phyloP scores from a whole-genome alignment of 495 filamentous ascomycete genomes.

The Podospora pseudopauciseta region DNA sequence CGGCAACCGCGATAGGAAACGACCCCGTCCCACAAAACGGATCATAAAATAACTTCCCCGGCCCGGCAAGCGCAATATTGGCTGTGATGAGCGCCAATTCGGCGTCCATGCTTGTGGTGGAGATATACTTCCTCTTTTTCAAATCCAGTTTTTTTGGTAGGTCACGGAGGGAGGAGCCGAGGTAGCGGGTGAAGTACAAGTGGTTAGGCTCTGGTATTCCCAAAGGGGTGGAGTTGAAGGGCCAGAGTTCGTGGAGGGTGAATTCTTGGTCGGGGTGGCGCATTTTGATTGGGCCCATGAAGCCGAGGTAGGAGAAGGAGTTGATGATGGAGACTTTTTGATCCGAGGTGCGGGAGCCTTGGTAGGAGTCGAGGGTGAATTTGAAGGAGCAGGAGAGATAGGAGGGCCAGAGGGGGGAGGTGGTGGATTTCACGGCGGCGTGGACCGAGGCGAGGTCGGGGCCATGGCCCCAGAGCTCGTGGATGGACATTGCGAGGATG shows the following conservation, averaged over 20 bases:
- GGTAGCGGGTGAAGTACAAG: slow-evolving; percentile 67
- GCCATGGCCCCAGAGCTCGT: slow-evolving; percentile 84
- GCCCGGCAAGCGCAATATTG: slow-evolving; percentile 78
- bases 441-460: slow-evolving; percentile 66
- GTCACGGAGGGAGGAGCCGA: slow-evolving; percentile 60
- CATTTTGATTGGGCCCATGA: slow-evolving; percentile 73
- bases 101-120: slow-evolving; percentile 94
- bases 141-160: slow-evolving; percentile 74
- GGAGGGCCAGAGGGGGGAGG: slow-evolving; percentile 58
- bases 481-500: slow-evolving; percentile 75
- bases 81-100: slow-evolving; percentile 89
- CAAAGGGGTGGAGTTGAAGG: slow-evolving; percentile 44
- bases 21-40: slow-evolving; percentile 94
- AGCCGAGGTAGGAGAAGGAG: slow-evolving; percentile 71
- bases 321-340: slow-evolving; percentile 70
- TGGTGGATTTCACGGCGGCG: slow-evolving; percentile 53
- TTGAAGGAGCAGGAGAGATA: slow-evolving; percentile 68
- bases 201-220: slow-evolving; percentile 50
- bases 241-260: slow-evolving; percentile 75
- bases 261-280: slow-evolving; percentile 68
- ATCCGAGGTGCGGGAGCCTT: slow-evolving; percentile 57
- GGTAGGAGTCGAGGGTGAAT: slow-evolving; percentile 76
- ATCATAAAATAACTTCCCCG: slow-evolving; percentile 83
- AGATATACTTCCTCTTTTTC: slow-evolving; percentile 90
- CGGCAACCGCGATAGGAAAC: slow-evolving; percentile 79